A percentile compares a stretch with the other conserved stretches of the same genome.
Conservation (phyloP, 352 stramenopile genomes). For the Pythium aquatile region DNA sequence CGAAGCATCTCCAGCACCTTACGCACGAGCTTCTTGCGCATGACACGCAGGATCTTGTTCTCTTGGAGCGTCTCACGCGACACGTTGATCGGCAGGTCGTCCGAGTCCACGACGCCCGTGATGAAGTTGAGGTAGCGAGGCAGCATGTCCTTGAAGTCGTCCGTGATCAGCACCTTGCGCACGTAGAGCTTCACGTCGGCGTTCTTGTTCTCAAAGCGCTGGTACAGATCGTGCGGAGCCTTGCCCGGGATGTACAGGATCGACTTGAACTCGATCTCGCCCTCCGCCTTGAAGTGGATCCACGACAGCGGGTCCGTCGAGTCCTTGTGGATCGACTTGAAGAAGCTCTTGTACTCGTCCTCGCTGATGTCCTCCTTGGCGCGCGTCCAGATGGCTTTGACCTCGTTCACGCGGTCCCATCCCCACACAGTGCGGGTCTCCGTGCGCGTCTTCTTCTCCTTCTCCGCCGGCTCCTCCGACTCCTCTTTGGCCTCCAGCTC, state of each 20-base stretch:
- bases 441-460: slow-evolving; percentile 83
- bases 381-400: slow-evolving; percentile 98
- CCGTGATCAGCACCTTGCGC: slow-evolving; percentile 98
- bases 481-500: slow-evolving; percentile 85
- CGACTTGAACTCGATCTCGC: slow-evolving; percentile 99
- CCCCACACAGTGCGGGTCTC: slow-evolving; percentile 94
- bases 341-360: slow-evolving; percentile 99
- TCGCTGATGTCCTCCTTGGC: slow-evolving; percentile 96
- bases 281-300: slow-evolving; percentile 99
- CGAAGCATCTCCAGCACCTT: slow-evolving; percentile 99
- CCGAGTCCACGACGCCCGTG: slow-evolving; percentile 98
- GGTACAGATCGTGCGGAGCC: slow-evolving; percentile 85
- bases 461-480: slow-evolving; percentile 46
- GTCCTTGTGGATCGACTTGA: slow-evolving; percentile 93
- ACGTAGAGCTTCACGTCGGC: slow-evolving; percentile 98
- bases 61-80: slow-evolving; percentile 99
- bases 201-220: slow-evolving; percentile 90
- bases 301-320: slow-evolving; percentile 92
- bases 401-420: slow-evolving; percentile 97
- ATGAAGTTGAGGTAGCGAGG: slow-evolving; percentile 99
- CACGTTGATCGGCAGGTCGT: slow-evolving; percentile 99
- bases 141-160: slow-evolving; percentile 98
- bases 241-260: slow-evolving; percentile 97
- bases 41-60: slow-evolving; percentile 99
- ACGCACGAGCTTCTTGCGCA: slow-evolving; percentile 99